Evolutionary conservation across 1,284 basidiomycete genomes (phyloP).

Genomic region (Apiotrichum veenhuisii): DNA sequence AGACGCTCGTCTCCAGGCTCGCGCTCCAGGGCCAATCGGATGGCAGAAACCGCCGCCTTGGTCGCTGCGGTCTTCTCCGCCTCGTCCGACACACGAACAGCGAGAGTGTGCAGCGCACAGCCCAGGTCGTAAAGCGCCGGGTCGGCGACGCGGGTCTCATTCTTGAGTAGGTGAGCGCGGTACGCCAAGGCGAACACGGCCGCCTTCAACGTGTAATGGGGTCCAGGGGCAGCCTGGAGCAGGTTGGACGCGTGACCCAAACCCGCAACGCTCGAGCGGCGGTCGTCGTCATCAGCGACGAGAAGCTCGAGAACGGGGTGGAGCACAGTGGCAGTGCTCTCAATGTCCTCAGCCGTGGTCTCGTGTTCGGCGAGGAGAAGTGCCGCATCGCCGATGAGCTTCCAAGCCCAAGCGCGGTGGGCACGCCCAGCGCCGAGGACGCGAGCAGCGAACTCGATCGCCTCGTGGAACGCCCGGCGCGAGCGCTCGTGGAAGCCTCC

Average conservation of each 20-base stretch:
- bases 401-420: constrained; percentile 77
- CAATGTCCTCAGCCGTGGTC: constrained; percentile 35
- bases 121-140: constrained; percentile 76
- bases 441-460: constrained; percentile 59
- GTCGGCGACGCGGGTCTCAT: constrained; percentile 56
- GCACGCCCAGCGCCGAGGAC: constrained; percentile 59
- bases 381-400: constrained; percentile 73
- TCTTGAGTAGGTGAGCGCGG: constrained; percentile 64
- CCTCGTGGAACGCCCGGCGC: constrained; percentile 63
- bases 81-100: constrained; percentile 34
- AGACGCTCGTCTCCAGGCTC: constrained; percentile 70
- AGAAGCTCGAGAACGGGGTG: constrained; percentile 39
- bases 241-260: constrained; percentile 41
- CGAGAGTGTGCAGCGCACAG: constrained; percentile 60
- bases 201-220: constrained; percentile 54
- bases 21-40: constrained; percentile 71
- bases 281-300: constrained; percentile 42
- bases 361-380: constrained; percentile 58
- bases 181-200: constrained; percentile 69
- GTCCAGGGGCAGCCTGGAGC: constrained; percentile 24
- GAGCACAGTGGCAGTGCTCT: constrained; percentile 30
- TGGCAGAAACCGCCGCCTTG: constrained; percentile 60
- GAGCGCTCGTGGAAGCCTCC: constrained; percentile 72
- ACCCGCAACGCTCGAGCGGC: constrained; percentile 34
- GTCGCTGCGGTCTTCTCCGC: constrained; percentile 46